Percentiles rank a stretch among this genome's conserved stretches.
Conservation (phyloP, 2,329 filamentous ascomycete species). For the Sporothrix protearum region DNA sequence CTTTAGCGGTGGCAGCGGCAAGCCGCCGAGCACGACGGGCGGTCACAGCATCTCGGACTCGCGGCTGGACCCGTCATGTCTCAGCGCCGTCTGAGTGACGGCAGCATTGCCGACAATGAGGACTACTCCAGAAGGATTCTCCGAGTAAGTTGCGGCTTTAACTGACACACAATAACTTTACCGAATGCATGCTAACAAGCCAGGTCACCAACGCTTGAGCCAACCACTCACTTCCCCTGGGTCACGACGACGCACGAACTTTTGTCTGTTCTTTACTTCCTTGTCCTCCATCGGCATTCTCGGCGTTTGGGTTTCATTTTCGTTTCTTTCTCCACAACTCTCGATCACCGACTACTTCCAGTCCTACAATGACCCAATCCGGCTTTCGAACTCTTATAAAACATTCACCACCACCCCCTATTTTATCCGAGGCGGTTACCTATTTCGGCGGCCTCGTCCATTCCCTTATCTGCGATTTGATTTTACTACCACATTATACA, state of each 20-base stretch:
- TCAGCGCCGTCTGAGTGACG: conserved; percentile 81
- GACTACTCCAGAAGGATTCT: conserved; percentile 95
- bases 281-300: conserved; percentile 38
- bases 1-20: conserved; percentile 56
- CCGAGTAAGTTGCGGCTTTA: conserved; percentile 60
- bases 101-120: conserved; percentile 94
- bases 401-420: background rate
- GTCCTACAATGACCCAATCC: background rate
- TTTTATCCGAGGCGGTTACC: background rate
- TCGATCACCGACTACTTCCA: background rate
- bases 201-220: conserved; percentile 60
- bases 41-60: conserved; percentile 73
- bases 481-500: background rate
- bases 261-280: conserved; percentile 39
- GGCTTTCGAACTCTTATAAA: conserved; percentile 3
- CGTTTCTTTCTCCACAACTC: conserved; percentile 12
- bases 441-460: conserved; percentile 8
- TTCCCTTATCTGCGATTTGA: conserved; percentile 12
- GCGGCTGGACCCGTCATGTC: conserved; percentile 80
- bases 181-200: background rate
- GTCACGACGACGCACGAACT: conserved; percentile 39
- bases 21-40: conserved; percentile 61
- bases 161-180: conserved; percentile 25
- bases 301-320: conserved; percentile 37
- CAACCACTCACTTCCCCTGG: conserved; percentile 21